These are phyloP conservation scores for Coprinellus micaceus DNA, from an alignment of 768 basidiomycete species.

Conservation along the genomic window DNA sequence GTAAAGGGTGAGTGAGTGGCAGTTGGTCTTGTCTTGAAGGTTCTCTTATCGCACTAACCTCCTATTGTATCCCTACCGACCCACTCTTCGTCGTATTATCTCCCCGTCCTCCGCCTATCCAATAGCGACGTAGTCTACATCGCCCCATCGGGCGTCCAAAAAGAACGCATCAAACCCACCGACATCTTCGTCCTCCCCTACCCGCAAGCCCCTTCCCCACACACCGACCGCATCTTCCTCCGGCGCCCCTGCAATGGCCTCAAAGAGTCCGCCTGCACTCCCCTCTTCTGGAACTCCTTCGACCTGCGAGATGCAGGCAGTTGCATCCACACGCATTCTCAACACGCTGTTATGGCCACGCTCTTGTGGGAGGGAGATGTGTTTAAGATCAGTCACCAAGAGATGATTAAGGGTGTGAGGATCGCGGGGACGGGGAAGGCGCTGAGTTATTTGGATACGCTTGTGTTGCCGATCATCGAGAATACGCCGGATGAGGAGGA, in stretches of 20 bases:
- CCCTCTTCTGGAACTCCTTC: constrained; percentile 91
- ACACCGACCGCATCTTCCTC: constrained; percentile 72
- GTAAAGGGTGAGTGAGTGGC: constrained; percentile 47
- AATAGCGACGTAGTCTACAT: constrained; percentile 75
- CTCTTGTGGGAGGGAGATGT: constrained; percentile 66
- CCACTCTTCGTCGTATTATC: too few relatives aligned
- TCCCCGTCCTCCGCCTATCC: too few relatives aligned
- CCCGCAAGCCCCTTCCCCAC: constrained; percentile 57
- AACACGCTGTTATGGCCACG: constrained; percentile 87
- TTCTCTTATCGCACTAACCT: too few relatives aligned
- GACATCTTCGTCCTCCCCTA: constrained; percentile 88
- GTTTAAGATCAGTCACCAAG: constrained; percentile 81
- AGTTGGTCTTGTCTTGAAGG: background rate
- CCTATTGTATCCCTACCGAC: background rate
- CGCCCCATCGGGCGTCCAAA: constrained; percentile 87
- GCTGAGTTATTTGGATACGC: constrained; percentile 79
- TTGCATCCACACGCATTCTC: constrained; percentile 89
- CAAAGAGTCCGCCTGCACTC: constrained; percentile 86
- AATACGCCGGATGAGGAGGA: constrained; percentile 92
- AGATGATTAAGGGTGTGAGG: constrained; percentile 92
- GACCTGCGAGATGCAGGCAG: constrained; percentile 74
- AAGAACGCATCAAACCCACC: constrained; percentile 77
- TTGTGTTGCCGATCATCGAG: constrained; percentile 84
- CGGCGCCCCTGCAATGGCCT: constrained; percentile 66
- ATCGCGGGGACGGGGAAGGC: constrained; percentile 72